Evolutionary conservation across 805 yeast species (phyloP).

Genomic region (Clavispora carvajalis): DNA sequence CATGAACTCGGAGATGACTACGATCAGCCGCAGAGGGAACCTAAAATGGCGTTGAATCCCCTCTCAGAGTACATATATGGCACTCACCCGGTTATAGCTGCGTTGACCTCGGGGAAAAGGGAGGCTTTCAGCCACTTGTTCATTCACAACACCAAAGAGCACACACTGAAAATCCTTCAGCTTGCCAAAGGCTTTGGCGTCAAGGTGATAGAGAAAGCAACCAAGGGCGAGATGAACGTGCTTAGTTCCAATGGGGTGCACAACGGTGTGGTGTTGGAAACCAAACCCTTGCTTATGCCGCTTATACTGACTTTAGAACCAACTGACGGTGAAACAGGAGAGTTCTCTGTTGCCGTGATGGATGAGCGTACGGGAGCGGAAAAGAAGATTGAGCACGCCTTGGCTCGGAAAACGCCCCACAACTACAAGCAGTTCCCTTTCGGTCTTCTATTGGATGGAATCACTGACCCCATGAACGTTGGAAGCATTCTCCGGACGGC

Average conservation of each 20-base stretch:
- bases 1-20: slow-evolving; percentile 16
- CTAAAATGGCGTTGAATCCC: slow-evolving; percentile 32
- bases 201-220: slow-evolving; percentile 27
- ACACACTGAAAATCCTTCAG: slow-evolving; percentile 36
- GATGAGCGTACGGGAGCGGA: slow-evolving; percentile 15
- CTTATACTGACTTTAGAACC: slow-evolving; percentile 25
- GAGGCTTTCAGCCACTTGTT: slow-evolving; percentile 46
- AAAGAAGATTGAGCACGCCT: slow-evolving; percentile 6
- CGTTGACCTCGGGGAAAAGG: slow-evolving; percentile 53
- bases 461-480: slow-evolving; percentile 81
- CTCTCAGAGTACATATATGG: slow-evolving; percentile 71
- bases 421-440: slow-evolving; percentile 41
- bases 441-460: slow-evolving; percentile 71
- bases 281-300: slow-evolving; percentile 45
- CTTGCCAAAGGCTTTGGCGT: slow-evolving; percentile 44
- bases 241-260: slow-evolving; percentile 69
- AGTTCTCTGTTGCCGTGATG: slow-evolving; percentile 15
- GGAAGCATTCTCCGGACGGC: slow-evolving; percentile 83
- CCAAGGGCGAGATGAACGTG: slow-evolving; percentile 52
- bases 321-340: slow-evolving; percentile 12
- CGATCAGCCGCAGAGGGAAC: slow-evolving; percentile 5
- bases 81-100: slow-evolving; percentile 68
- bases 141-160: slow-evolving; percentile 38
- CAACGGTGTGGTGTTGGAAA: slow-evolving; percentile 72
- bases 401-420: slow-evolving; percentile 21